A percentile compares a stretch with the other conserved stretches of the same genome.
phyloP scores from a whole-genome alignment of 192 early-diverging fungal genomes.

The Coemansia sp. region DNA sequence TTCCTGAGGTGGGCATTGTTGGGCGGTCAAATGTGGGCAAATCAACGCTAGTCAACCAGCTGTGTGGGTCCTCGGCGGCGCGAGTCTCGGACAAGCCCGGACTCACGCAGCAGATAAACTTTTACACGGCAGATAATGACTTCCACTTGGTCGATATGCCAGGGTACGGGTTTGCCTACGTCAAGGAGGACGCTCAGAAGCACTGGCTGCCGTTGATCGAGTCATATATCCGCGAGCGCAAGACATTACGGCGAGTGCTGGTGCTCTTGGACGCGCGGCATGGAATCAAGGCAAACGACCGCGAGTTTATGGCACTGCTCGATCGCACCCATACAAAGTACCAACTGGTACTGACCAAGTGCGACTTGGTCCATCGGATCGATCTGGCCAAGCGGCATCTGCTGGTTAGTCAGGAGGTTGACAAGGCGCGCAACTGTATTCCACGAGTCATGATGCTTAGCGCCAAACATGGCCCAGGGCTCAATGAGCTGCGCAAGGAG shows the following conservation, averaged over 20 bases:
- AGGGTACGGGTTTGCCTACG: slow-evolving; percentile 82
- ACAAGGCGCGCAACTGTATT: slow-evolving; percentile 41
- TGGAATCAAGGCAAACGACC: slow-evolving; percentile 59
- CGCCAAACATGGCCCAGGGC: slow-evolving; percentile 59
- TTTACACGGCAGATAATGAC: slow-evolving; percentile 65
- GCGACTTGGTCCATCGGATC: slow-evolving; percentile 66
- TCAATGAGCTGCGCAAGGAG: slow-evolving; percentile 73
- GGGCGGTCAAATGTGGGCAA: slow-evolving; percentile 84
- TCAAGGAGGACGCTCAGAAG: slow-evolving; percentile 60
- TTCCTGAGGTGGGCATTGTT: slow-evolving; percentile 57
- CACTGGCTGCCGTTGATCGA: slow-evolving; percentile 72
- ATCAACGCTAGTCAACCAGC: slow-evolving; percentile 71
- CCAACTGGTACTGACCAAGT: slow-evolving; percentile 66
- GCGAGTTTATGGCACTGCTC: slow-evolving; percentile 48
- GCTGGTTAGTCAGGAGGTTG: slow-evolving; percentile 55
- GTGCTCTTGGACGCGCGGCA: slow-evolving; percentile 80
- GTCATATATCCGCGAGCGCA: slow-evolving; percentile 61
- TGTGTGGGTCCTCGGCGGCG: slow-evolving; percentile 64
- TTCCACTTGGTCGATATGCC: slow-evolving; percentile 81
- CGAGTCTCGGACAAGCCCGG: slow-evolving; percentile 75
- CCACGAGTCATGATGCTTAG: slow-evolving; percentile 66
- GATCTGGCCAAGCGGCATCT: slow-evolving; percentile 66
- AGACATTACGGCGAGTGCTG: slow-evolving; percentile 63
- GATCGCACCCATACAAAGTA: slow-evolving; percentile 46
- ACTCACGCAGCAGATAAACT: slow-evolving; percentile 81